Percentiles rank a stretch among this genome's conserved stretches.
phyloP scores from a whole-genome alignment of 2,329 filamentous ascomycete genomes.

The Monosporascus sp. region DNA sequence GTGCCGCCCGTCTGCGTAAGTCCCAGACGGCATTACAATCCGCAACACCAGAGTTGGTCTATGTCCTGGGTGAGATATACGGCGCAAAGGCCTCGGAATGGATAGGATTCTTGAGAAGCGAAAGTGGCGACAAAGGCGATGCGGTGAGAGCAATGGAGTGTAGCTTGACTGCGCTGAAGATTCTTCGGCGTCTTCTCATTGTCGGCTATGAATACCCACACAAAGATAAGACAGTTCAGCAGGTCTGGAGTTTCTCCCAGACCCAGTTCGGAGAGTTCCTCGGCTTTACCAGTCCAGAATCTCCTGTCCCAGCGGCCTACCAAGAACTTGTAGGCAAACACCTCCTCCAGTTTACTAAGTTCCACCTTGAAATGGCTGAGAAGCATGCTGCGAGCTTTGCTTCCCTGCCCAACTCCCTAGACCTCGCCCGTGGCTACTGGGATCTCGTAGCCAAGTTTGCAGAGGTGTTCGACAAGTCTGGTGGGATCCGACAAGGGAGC shows the following conservation, averaged over 20 bases:
- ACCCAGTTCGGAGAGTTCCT: constrained; percentile 75
- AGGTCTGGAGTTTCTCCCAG: constrained; percentile 77
- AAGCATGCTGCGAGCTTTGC: constrained; percentile 78
- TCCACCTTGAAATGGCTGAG: constrained; percentile 82
- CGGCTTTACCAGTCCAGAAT: constrained; percentile 52
- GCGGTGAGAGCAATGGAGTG: constrained; percentile 64
- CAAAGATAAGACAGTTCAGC: constrained; percentile 66
- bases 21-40: constrained; percentile 73
- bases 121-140: constrained; percentile 52
- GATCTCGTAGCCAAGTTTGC: constrained; percentile 71
- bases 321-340: constrained; percentile 74
- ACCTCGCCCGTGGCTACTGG: constrained; percentile 82
- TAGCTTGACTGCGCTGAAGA: constrained; percentile 74
- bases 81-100: constrained; percentile 66
- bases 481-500: constrained; percentile 45
- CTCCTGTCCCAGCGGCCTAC: constrained; percentile 46
- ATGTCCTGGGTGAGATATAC: constrained; percentile 74
- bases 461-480: constrained; percentile 62
- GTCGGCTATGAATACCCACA: constrained; percentile 81
- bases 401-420: constrained; percentile 71
- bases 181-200: constrained; percentile 72
- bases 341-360: constrained; percentile 81
- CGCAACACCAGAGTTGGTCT: constrained; percentile 78
- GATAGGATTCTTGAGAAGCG: constrained; percentile 55
- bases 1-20: constrained; percentile 69